Evolutionary conservation across 2,329 filamentous ascomycete species (phyloP).

Genomic region (Cercospora sesami): DNA sequence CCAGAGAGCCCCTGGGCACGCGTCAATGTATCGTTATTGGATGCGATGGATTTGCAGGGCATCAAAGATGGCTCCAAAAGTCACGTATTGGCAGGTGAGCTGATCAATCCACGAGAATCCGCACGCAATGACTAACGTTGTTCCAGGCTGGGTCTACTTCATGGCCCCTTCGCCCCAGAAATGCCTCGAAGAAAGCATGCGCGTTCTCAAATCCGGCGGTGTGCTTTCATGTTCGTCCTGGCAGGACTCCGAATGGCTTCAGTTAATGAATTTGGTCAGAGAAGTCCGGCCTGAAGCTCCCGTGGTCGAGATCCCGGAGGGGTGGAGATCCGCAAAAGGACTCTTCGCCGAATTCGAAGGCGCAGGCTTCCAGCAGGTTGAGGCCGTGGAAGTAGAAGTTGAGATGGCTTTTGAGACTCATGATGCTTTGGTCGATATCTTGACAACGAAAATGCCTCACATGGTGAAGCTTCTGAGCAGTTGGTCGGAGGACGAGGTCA

Average conservation of each 20-base stretch:
- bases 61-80: conserved; percentile 29
- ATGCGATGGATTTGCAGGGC: conserved; percentile 34
- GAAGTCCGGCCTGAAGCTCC: conserved; percentile 27
- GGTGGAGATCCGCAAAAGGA: conserved; percentile 28
- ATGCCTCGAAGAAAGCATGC: conserved; percentile 29
- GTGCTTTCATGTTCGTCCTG: conserved; percentile 33
- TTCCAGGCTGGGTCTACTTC: conserved; percentile 10
- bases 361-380: conserved; percentile 36
- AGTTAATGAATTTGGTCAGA: conserved; percentile 28
- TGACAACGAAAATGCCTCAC: conserved; percentile 31
- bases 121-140: conserved; percentile 1
- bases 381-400: conserved; percentile 28
- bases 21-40: conserved; percentile 29
- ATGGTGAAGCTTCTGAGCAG: conserved; percentile 29
- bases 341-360: conserved; percentile 31
- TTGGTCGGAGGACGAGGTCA: conserved; percentile 30
- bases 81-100: conserved; percentile 36
- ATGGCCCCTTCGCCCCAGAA: conserved; percentile 30
- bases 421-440: conserved; percentile 21
- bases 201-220: conserved; percentile 33
- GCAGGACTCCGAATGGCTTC: conserved; percentile 35
- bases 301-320: conserved; percentile 27
- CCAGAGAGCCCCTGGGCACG: conserved; percentile 29
- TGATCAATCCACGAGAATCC: neutral
- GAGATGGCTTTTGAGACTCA: conserved; percentile 29